phyloP scores from a whole-genome alignment of 768 basidiomycete species.

The Suillus occidentalis region DNA sequence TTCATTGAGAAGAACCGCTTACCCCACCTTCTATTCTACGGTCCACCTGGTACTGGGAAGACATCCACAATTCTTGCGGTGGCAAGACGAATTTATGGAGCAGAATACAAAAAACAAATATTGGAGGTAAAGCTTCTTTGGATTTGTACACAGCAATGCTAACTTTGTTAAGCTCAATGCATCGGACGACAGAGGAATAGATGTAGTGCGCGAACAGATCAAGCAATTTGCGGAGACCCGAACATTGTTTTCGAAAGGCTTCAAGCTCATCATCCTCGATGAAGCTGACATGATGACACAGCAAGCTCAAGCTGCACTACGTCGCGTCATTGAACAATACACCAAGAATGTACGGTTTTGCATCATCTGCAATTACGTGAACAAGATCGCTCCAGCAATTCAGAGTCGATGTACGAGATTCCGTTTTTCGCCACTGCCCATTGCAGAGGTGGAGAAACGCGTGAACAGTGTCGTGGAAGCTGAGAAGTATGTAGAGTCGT shows the following conservation, averaged over 20 bases:
- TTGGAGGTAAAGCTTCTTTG: slow-evolving; percentile 62
- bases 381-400: slow-evolving; percentile 97
- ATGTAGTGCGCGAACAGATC: slow-evolving; percentile 98
- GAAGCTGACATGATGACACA: slow-evolving; percentile 99
- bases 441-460: slow-evolving; percentile 81
- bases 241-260: slow-evolving; percentile 88
- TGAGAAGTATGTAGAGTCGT: slow-evolving; percentile 63
- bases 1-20: slow-evolving; percentile 94
- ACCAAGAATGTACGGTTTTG: slow-evolving; percentile 99
- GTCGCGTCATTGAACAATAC: slow-evolving; percentile 97
- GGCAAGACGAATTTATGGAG: slow-evolving; percentile 90
- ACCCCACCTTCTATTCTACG: slow-evolving; percentile 95
- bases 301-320: slow-evolving; percentile 93
- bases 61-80: slow-evolving; percentile 97
- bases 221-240: slow-evolving; percentile 98
- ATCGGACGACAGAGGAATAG: slow-evolving; percentile 97
- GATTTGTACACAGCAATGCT: slow-evolving; percentile 7
- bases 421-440: slow-evolving; percentile 91
- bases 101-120: slow-evolving; percentile 85
- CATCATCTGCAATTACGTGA: slow-evolving; percentile 99
- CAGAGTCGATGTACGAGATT: slow-evolving; percentile 98
- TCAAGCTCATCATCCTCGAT: slow-evolving; percentile 96
- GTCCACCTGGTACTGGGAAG: slow-evolving; percentile 97
- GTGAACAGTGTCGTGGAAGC: slow-evolving; percentile 75
- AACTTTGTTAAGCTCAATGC: slow-evolving; percentile 75